Evolutionary conservation across 257 asterid species (phyloP).

Genomic region (Cinchona pubescens): DNA sequence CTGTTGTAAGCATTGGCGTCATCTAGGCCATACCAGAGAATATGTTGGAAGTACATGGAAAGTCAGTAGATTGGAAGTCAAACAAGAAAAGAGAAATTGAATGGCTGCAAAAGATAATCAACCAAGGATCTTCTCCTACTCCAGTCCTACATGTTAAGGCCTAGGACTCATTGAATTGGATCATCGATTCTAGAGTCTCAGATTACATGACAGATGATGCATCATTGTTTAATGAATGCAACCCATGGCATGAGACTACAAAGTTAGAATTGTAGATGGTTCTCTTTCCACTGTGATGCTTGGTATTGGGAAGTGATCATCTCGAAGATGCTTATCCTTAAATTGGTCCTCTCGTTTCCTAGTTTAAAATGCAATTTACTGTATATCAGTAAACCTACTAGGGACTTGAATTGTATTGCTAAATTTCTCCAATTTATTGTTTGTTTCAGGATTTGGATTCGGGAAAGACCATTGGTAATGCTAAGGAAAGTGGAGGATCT

Average conservation of each 20-base stretch:
- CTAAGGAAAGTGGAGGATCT: neutral
- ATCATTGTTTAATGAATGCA: neutral
- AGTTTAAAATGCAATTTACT: neutral
- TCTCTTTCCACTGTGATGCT: neutral
- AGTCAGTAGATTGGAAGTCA: neutral
- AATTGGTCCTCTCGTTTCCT: neutral
- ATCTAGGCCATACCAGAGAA: neutral
- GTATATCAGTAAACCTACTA: constrained; percentile 3
- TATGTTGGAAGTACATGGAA: neutral
- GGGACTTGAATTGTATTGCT: constrained; percentile 1
- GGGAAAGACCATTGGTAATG: neutral
- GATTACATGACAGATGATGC: neutral
- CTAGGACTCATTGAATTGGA: neutral
- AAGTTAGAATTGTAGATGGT: neutral
- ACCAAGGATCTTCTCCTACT: neutral
- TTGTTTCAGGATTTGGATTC: constrained; percentile 6
- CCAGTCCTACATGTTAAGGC: neutral
- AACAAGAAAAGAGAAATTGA: neutral
- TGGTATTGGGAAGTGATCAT: neutral
- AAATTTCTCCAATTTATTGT: neutral
- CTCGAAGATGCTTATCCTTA: neutral
- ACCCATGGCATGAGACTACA: neutral
- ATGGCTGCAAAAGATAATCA: neutral
- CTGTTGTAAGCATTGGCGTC: neutral
- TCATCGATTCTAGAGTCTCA: constrained; percentile 4